phyloP scores from a whole-genome alignment of 306 rosid genomes.

The Vigna nakashimae region DNA sequence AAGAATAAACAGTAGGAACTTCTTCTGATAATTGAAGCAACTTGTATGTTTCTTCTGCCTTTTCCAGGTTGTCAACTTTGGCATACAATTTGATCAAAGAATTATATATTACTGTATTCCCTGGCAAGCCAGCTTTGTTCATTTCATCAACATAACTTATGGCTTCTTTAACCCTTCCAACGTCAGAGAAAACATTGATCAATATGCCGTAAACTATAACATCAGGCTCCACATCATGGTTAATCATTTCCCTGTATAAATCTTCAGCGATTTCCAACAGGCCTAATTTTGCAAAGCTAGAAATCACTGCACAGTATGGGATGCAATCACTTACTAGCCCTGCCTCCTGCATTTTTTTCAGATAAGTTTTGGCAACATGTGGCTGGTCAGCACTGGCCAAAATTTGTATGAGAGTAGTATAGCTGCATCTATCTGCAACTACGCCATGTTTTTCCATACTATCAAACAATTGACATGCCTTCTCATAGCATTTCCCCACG shows the following conservation, averaged over 20 bases:
- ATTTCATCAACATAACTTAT: conserved; percentile 65
- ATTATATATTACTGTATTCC: conserved; percentile 72
- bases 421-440: conserved; percentile 77
- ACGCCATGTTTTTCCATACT: conserved; percentile 67
- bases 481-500: conserved; percentile 63
- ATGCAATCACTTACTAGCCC: conserved; percentile 81
- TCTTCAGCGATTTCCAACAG: conserved; percentile 72
- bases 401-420: conserved; percentile 78
- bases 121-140: conserved; percentile 71
- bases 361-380: conserved; percentile 62
- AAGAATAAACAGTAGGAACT: conserved; percentile 71
- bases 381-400: conserved; percentile 74
- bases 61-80: conserved; percentile 72
- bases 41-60: conserved; percentile 78
- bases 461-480: conserved; percentile 77
- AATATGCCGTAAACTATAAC: conserved; percentile 74
- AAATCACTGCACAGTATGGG: conserved; percentile 74
- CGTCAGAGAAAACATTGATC: conserved; percentile 83
- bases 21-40: conserved; percentile 67
- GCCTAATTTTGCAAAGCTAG: conserved; percentile 79
- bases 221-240: conserved; percentile 69
- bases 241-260: conserved; percentile 74
- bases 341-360: conserved; percentile 78
- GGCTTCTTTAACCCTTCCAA: conserved; percentile 76
- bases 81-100: conserved; percentile 87